These are phyloP conservation scores for Pythium pyrilobum DNA, from an alignment of 352 stramenopile genomes.

Conservation along the genomic window DNA sequence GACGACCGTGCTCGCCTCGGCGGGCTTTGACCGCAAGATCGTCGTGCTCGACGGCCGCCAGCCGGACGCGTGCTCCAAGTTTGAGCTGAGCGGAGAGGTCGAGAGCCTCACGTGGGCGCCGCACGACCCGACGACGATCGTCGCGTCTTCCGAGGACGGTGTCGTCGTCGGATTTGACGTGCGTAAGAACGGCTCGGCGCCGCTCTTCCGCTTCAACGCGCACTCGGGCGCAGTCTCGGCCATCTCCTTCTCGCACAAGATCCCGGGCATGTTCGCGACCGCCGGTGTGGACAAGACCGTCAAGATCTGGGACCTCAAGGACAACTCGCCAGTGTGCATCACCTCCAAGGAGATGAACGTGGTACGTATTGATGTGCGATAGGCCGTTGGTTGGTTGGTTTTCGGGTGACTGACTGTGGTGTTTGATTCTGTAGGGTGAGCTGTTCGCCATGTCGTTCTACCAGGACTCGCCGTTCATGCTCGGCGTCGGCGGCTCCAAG, in stretches of 20 bases:
- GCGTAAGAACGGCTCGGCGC: conserved; percentile 89
- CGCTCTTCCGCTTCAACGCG: conserved; percentile 91
- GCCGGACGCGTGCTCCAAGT: conserved; percentile 74
- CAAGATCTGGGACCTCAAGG: conserved; percentile 94
- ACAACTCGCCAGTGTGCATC: conserved; percentile 69
- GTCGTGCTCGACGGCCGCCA: conserved; percentile 92
- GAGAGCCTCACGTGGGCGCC: conserved; percentile 94
- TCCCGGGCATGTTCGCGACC: conserved; percentile 94
- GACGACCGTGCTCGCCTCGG: conserved; percentile 94
- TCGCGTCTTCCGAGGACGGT: conserved; percentile 94
- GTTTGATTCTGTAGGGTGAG: conserved; percentile 49
- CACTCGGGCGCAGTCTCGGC: conserved; percentile 85
- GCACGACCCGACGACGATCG: conserved; percentile 89
- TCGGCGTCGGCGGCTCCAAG: conserved; percentile 87
- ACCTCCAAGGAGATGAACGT: conserved; percentile 92
- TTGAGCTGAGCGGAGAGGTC: conserved; percentile 80
- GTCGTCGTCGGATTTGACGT: conserved; percentile 94
- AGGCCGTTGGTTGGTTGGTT: background rate
- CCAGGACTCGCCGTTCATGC: conserved; percentile 83
- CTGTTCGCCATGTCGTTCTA: conserved; percentile 91
- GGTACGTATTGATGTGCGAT: conserved; percentile 42
- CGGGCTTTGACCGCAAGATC: conserved; percentile 93
- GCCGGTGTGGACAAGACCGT: conserved; percentile 97
- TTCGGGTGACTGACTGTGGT: background rate
- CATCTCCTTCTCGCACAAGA: conserved; percentile 81